Evolutionary conservation across 1,284 basidiomycete species (phyloP).

Genomic region (Irpex sp.): DNA sequence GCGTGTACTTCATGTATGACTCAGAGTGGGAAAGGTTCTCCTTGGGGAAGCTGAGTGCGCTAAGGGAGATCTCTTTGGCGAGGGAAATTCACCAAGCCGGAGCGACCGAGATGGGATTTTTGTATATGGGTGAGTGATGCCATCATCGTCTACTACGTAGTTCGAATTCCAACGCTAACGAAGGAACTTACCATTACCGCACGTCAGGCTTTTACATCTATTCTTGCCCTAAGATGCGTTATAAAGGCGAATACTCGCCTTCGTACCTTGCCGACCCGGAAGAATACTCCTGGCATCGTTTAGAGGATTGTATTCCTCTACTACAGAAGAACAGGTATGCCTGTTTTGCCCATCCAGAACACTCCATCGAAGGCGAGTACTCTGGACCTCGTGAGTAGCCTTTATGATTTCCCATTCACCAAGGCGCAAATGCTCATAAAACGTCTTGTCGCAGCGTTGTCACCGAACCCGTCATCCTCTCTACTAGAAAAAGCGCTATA

Average conservation of each 20-base stretch:
- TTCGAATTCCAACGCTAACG: background rate
- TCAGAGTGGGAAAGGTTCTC: slow-evolving; percentile 72
- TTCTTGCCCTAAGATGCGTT: slow-evolving; percentile 92
- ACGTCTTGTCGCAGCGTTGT: background rate
- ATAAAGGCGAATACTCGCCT: slow-evolving; percentile 91
- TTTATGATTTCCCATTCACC: background rate
- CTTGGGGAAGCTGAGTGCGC: slow-evolving; percentile 87
- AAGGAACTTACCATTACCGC: background rate
- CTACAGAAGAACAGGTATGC: slow-evolving; percentile 68
- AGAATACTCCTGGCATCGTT: slow-evolving; percentile 72
- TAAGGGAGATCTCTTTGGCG: slow-evolving; percentile 75
- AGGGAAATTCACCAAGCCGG: slow-evolving; percentile 76
- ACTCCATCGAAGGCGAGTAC: slow-evolving; percentile 36
- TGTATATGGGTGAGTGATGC: slow-evolving; percentile 77
- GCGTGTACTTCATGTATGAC: slow-evolving; percentile 96
- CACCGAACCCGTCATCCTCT: background rate
- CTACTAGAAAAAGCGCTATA: slow-evolving; percentile 1
- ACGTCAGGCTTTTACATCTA: slow-evolving; percentile 85
- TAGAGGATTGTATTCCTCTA: slow-evolving; percentile 54
- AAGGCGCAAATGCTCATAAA: background rate
- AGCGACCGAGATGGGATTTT: slow-evolving; percentile 50
- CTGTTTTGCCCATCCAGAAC: slow-evolving; percentile 62
- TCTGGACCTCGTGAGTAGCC: slow-evolving; percentile 9
- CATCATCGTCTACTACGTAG: background rate
- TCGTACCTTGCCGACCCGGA: slow-evolving; percentile 91